phyloP scores from a whole-genome alignment of 2,329 filamentous ascomycete genomes.

The Cordyceps fumosorosea region DNA sequence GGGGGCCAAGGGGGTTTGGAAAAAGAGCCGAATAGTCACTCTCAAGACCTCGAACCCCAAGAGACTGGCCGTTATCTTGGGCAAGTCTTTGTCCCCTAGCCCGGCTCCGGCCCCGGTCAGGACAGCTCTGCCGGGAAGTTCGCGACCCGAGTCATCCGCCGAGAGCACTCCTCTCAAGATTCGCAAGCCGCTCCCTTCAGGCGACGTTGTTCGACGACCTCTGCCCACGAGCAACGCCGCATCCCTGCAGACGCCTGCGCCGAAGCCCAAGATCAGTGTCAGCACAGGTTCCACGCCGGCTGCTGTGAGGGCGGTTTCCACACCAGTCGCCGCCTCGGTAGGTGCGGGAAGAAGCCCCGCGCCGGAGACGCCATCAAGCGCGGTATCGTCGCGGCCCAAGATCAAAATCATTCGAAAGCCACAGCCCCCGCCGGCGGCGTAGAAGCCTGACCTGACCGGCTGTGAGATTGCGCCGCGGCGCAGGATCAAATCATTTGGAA shows the following conservation, averaged over 20 bases:
- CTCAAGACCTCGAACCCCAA: constrained; percentile 29
- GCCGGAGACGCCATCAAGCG: constrained; percentile 17
- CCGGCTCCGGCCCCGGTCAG: constrained; percentile 17
- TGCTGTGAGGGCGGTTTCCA: not conserved
- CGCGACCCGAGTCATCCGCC: constrained; percentile 21
- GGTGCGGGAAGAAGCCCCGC: constrained; percentile 5
- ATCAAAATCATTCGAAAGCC: constrained; percentile 34
- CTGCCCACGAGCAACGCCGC: not conserved
- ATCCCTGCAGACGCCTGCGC: constrained; percentile 19
- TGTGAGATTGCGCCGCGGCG: too few species aligned
- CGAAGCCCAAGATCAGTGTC: constrained; percentile 23
- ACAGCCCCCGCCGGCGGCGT: constrained; percentile 18
- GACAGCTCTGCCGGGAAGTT: constrained; percentile 24
- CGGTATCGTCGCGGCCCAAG: constrained; percentile 23
- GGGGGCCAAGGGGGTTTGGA: constrained; percentile 18
- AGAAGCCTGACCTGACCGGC: not conserved
- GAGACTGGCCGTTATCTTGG: constrained; percentile 30
- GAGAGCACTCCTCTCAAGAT: constrained; percentile 4
- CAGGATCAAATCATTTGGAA: too few species aligned
- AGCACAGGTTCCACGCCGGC: constrained; percentile 17
- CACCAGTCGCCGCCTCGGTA: not conserved
- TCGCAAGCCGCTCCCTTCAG: constrained; percentile 13
- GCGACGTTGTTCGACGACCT: not conserved
- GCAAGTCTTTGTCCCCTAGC: constrained; percentile 19
- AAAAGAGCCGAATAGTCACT: constrained; percentile 31